Percentiles rank a stretch among this genome's conserved stretches.
Evolutionary conservation across 257 asterid genomes (phyloP).

Genomic region (Forsythia suspensa): DNA sequence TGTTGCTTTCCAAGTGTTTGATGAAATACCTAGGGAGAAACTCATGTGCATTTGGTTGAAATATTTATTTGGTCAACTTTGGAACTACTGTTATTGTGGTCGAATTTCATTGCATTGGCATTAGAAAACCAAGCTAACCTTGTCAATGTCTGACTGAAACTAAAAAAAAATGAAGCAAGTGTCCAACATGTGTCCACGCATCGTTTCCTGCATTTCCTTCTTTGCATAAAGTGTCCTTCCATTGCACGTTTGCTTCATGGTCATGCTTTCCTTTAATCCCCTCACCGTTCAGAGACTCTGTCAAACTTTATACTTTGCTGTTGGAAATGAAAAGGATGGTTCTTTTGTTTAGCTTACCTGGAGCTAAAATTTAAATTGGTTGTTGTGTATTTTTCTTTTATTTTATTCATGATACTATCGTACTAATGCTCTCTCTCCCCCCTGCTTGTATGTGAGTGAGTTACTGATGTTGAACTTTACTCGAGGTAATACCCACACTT

Average conservation of each 20-base stretch:
- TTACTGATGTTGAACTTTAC: background rate
- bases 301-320: background rate
- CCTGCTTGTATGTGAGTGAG: background rate
- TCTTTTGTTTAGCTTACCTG: background rate
- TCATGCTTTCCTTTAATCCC: background rate
- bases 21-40: no score
- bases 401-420: no score
- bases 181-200: no score
- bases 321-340: background rate
- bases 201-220: background rate
- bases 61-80: no score
- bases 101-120: no score
- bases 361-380: background rate
- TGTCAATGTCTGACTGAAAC: no score
- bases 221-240: background rate
- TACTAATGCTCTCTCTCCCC: background rate
- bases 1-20: no score
- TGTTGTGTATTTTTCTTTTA: no score
- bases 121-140: no score
- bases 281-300: background rate
- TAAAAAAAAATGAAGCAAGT: no score
- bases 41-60: no score
- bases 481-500: background rate
- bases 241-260: background rate
- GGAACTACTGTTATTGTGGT: no score